A percentile compares a stretch with the other conserved stretches of the same genome.
Evolutionary conservation across 2,329 filamentous ascomycete species (phyloP).

Genomic region (Mollisiaceae sp.): DNA sequence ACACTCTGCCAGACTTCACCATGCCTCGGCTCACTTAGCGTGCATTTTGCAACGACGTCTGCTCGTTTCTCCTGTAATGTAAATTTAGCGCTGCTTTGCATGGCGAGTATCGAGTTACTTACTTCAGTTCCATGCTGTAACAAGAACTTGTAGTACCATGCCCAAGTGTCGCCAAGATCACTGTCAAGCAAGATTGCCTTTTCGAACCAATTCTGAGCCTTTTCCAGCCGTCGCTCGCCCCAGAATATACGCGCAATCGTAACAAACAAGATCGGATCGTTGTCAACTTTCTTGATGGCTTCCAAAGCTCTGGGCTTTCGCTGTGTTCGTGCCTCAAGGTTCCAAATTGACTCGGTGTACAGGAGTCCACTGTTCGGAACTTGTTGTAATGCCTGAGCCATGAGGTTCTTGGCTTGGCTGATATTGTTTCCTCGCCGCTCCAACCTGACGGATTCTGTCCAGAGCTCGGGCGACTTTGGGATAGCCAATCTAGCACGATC

Average conservation of each 20-base stretch:
- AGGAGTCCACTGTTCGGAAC: slow-evolving; percentile 85
- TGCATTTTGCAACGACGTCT: slow-evolving; percentile 82
- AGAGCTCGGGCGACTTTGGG: slow-evolving; percentile 82
- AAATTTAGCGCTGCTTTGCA: slow-evolving; percentile 21
- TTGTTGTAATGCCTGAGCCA: slow-evolving; percentile 92
- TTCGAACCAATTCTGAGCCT: slow-evolving; percentile 96
- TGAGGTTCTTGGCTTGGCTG: slow-evolving; percentile 84
- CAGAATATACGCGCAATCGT: slow-evolving; percentile 96
- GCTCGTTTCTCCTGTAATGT: slow-evolving; percentile 73
- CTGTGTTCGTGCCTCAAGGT: slow-evolving; percentile 89
- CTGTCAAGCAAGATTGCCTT: slow-evolving; percentile 88
- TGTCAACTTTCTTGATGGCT: slow-evolving; percentile 96
- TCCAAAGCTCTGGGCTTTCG: slow-evolving; percentile 90
- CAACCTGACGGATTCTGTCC: slow-evolving; percentile 92
- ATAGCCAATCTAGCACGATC: slow-evolving; percentile 88
- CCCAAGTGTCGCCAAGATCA: slow-evolving; percentile 92
- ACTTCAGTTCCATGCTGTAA: slow-evolving; percentile 86
- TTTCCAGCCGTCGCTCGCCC: slow-evolving; percentile 89
- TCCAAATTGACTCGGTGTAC: slow-evolving; percentile 95
- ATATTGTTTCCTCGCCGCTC: slow-evolving; percentile 87
- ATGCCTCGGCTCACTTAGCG: slow-evolving; percentile 84
- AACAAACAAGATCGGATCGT: slow-evolving; percentile 86
- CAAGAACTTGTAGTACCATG: slow-evolving; percentile 96
- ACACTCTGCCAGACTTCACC: slow-evolving; percentile 91
- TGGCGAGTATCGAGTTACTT: slow-evolving; percentile 36